These are phyloP conservation scores for Sambucus nigra DNA, from an alignment of 129 eudicot species.

Conservation along the genomic window DNA sequence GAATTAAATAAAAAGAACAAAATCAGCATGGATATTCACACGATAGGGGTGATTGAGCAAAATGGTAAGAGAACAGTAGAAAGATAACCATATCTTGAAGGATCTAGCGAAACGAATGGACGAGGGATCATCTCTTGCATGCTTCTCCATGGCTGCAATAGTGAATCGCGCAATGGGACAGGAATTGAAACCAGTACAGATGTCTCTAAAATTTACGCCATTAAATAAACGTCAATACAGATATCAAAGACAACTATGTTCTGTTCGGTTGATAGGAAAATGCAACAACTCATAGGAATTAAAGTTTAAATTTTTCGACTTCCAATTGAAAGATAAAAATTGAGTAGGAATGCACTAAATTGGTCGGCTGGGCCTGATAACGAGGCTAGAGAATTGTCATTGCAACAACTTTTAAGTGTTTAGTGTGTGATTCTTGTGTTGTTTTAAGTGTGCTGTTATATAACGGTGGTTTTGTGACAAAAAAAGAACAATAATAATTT, in stretches of 20 bases:
- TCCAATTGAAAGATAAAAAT: neutral
- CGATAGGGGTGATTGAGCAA: neutral
- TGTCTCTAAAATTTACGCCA: slow-evolving; percentile 24
- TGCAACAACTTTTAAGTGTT: too few relatives aligned
- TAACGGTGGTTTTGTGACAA: too few relatives aligned
- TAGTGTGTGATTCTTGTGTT: too few relatives aligned
- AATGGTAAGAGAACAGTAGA: neutral
- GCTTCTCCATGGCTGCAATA: slow-evolving; percentile 27
- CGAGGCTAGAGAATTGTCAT: too few relatives aligned
- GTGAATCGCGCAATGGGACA: slow-evolving; percentile 14
- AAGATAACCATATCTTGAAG: slow-evolving; percentile 29
- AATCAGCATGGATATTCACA: slow-evolving; percentile 1
- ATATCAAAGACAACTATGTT: neutral
- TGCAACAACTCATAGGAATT: slow-evolving; percentile 1
- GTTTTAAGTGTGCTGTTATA: neutral
- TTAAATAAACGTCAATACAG: slow-evolving; percentile 10
- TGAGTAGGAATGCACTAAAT: neutral
- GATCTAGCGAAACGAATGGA: slow-evolving; percentile 20
- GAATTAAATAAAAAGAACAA: neutral
- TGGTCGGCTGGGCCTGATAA: neutral
- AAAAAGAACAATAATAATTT: too few relatives aligned
- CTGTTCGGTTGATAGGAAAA: slow-evolving; percentile 6
- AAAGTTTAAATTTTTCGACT: neutral
- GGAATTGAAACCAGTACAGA: slow-evolving; percentile 32
- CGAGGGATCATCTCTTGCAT: slow-evolving; percentile 15